Base-by-base conservation (phyloP, 1,284 basidiomycete species). In the Ustilago xerochloae region DNA sequence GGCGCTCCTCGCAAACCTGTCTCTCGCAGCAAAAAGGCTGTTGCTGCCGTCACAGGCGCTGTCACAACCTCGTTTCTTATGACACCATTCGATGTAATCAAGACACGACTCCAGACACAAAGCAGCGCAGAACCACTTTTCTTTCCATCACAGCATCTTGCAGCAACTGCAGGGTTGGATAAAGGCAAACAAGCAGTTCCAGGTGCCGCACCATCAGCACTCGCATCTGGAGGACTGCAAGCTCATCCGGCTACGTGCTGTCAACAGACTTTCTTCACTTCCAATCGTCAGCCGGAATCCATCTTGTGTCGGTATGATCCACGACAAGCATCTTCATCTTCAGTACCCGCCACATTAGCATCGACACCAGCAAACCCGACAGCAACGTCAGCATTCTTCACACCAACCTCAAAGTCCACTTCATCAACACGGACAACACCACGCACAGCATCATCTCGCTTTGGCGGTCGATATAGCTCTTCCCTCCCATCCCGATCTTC, bases 31-130 rank as follows among this genome's bases (percentile, higher is more conserved):
- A 80, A 84, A 47, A 94, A 94, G 85, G 87, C 92, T 64, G 86
- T 91, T 71, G 93, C 92, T 16, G 93, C 92, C 0, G 89, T 91
- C 52, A 89, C 90, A 20, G 93, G 93, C 36, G 91, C 93, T 7
- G 89, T 90, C 22, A 84, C 93, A 83, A 94, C 93, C 7, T 92
- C 92, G 1, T 86, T 94, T 46, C 92, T 92, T 9, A 94, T 96
- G 94, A 96, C 93, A 6, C 93, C 93, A 3, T 94, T 96, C 83
- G 93, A 96, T 85, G 92, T 96, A 58, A 89, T 96, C 77, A 96
- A 96, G 85, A 96, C 94, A 20, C 89, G 94, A n/a, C 86, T 95
- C 20, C 93, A 95, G 85, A 93, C 92, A 1, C 92, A 93, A 84
- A 47, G 59, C 26, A 61, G 70, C 15, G 74, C 63, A 16, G 74